Base-by-base conservation (phyloP, 208 protist species). In the Perkinsela sp. region DNA sequence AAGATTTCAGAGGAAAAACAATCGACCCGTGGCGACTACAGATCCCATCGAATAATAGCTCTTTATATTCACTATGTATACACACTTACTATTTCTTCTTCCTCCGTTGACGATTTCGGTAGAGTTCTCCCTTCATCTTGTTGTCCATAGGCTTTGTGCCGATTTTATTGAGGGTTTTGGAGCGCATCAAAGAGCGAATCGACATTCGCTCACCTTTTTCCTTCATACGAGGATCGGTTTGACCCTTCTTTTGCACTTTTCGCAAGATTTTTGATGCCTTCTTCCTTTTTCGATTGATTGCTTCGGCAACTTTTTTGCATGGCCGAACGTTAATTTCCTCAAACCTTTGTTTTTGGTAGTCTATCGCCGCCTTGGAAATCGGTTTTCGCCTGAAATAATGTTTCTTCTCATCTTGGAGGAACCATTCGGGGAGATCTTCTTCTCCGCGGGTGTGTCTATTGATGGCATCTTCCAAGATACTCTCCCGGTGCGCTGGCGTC, bases 221-320 rank as follows among this genome's bases (percentile, higher is more conserved):
- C 28, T 84, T 75, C 16, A 83, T 75, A 2, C 87, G 77, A 2
- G 87, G 87, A 72, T 92, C 85, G 1, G 80, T 69, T 75, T 92
- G 92, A 65, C 82, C 88, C 71, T 93, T 92, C 31, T 89, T 78
- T 66, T 91, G 80, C 48, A 90, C 72, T 48, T 80, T 75, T 13
- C 81, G 80, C 31, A 96, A 69, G 78, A 93, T 90, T 29, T 83
- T 81, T 68, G 84, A 70, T 0, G 80, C 73, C 66, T 84, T 78
- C 30, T 80, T 72, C 40, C 93, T 90, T 83, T 96, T 96, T 70
- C 94, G 86, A 30, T 87, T 86, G 75, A 95, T 88, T 29, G 95
- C 95, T 80, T 98, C 94, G 66, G 89, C 86, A 32, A 97, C 89
- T 77, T 95, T 97, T 73, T 96, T 95, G 71, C 94, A 90, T 15